Conservation (phyloP, 768 basidiomycete genomes). For the Tylopilus plumbeoviolaceoides region DNA sequence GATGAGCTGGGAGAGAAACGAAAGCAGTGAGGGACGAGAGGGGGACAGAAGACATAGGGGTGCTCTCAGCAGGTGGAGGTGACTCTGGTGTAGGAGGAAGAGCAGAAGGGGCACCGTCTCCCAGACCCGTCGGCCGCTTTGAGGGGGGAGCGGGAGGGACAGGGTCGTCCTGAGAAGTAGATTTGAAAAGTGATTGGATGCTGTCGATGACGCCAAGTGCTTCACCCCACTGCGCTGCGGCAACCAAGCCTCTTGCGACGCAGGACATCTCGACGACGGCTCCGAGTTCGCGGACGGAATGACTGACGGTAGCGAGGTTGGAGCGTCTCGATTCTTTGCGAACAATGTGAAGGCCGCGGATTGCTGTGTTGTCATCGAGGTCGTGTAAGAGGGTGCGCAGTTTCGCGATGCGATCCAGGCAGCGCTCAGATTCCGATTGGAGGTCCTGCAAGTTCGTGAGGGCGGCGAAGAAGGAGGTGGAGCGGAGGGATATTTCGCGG, state of each 20-base stretch:
- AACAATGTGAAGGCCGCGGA: slow-evolving; percentile 75
- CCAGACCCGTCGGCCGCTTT: slow-evolving; percentile 7
- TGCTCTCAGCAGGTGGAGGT: slow-evolving; percentile 26
- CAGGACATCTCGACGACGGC: slow-evolving; percentile 76
- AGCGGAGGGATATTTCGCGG: slow-evolving; percentile 85
- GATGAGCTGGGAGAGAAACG: slow-evolving; percentile 65
- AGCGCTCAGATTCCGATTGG: slow-evolving; percentile 82
- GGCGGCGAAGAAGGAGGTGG: slow-evolving; percentile 94
- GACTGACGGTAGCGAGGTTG: slow-evolving; percentile 55
- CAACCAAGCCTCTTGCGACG: slow-evolving; percentile 69
- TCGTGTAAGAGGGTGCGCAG: slow-evolving; percentile 69
- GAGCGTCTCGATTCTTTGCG: slow-evolving; percentile 56
- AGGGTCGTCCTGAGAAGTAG: slow-evolving; percentile 4
- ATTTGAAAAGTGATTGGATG: slow-evolving; percentile 56
- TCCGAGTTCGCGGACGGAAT: slow-evolving; percentile 59
- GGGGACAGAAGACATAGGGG: slow-evolving; percentile 39
- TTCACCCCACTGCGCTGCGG: slow-evolving; percentile 83
- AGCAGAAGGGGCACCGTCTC: slow-evolving; percentile 23
- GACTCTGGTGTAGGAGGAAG: slow-evolving; percentile 38
- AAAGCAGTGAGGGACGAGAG: slow-evolving; percentile 72
- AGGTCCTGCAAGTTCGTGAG: slow-evolving; percentile 91
- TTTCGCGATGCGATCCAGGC: slow-evolving; percentile 68
- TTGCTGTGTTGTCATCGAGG: slow-evolving; percentile 73
- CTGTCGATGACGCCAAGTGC: slow-evolving; percentile 74
- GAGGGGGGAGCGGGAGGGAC: slow-evolving; percentile 1